Base-by-base conservation (phyloP, 305 asterid genomes). In the Fraxinus xanthoxyloides region DNA sequence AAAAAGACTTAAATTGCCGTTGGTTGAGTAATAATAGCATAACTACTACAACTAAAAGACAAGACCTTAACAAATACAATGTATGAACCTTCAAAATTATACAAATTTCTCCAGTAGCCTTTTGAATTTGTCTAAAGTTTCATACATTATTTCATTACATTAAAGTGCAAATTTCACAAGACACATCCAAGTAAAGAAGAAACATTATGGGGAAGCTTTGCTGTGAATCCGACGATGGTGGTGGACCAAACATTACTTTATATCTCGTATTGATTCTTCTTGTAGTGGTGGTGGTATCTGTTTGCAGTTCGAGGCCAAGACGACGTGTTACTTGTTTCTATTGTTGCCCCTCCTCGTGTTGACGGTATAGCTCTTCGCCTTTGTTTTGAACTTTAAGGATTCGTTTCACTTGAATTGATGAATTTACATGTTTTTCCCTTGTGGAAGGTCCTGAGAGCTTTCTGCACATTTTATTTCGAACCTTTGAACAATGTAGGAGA, bases 161-260 rank as follows among this genome's bases (percentile, higher is more conserved):
- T 28, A 17, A 15, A 69, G 19, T 65, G 23, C 10, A 69, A 31
- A 36, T 28, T 30, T 69, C 75, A 30, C 1, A 30, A 15, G 75
- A 30, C 72, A 23, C 36, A 51, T 17, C 75, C 75, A 5, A 17
- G 61, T 5, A 5, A 15, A 28, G 75, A 30, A 69, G 75, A 69
- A 31, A 69, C 23, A 69, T 30, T 28, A 90, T 90, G 92, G 91
- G 84, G 75, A 82, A 83, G 77, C 0, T 76, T 48, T 89, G 91
- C 77, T 86, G 93, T 65, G 76, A 81, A 32, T 86, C 84, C 0
- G 86, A 77, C 0, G 89, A 74, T 31, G 82, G 88, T 15, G 82
- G 82, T 15, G 82, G 82, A n/a, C 7, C 85, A 6, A 61, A 82
- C 75, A 15, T 81, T 32, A 75, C 30, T 19, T 43, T 81, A 13